These are phyloP conservation scores for Trifolium dubium DNA, from an alignment of 306 rosid species.

Conservation along the genomic window DNA sequence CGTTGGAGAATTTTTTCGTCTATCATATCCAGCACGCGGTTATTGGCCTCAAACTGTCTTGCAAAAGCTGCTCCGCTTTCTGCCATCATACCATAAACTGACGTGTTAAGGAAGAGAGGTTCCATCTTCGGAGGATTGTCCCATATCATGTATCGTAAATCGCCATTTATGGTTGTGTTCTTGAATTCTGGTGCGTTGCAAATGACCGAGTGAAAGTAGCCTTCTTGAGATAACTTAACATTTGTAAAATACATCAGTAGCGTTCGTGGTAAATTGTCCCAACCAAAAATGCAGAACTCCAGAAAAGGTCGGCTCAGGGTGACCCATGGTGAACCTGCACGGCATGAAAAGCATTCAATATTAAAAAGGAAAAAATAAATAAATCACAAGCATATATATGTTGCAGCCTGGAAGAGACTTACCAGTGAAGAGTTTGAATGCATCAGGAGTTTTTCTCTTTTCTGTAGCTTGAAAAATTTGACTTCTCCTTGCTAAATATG, in stretches of 20 bases:
- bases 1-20: constrained; percentile 79
- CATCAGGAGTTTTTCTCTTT: constrained; percentile 79
- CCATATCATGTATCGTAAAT: constrained; percentile 88
- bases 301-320: constrained; percentile 78
- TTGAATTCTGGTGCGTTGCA: constrained; percentile 85
- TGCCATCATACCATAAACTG: constrained; percentile 69
- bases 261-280: constrained; percentile 94
- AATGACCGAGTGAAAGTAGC: constrained; percentile 86
- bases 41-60: constrained; percentile 67
- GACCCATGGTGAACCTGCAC: constrained; percentile 96
- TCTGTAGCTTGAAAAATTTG: constrained; percentile 93
- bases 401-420: constrained; percentile 41
- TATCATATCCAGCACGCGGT: constrained; percentile 74
- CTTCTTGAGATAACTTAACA: constrained; percentile 83
- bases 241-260: constrained; percentile 91
- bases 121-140: constrained; percentile 90
- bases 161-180: constrained; percentile 84
- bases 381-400: not conserved
- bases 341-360: constrained; percentile 43
- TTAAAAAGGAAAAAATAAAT: not conserved
- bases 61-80: constrained; percentile 92
- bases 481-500: constrained; percentile 87
- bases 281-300: constrained; percentile 86
- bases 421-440: constrained; percentile 94
- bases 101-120: constrained; percentile 75